phyloP scores from a whole-genome alignment of 139 green algal species.

The Picochlorum sp. region DNA sequence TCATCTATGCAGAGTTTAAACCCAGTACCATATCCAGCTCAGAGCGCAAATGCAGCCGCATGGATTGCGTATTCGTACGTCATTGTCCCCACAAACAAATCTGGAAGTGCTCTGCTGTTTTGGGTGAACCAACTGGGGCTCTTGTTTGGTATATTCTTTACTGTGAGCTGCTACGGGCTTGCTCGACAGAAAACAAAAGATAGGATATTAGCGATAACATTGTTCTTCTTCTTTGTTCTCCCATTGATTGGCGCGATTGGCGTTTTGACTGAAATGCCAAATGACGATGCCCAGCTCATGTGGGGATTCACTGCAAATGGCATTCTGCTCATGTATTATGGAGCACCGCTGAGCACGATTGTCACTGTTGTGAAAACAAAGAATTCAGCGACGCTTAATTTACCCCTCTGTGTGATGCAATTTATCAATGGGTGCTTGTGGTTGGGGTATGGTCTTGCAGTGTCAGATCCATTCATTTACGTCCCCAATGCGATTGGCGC shows the following conservation, averaged over 20 bases:
- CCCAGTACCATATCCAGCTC: slow-evolving; percentile 46
- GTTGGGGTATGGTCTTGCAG: slow-evolving; percentile 33
- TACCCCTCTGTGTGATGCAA: slow-evolving; percentile 48
- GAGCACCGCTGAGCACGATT: slow-evolving; percentile 46
- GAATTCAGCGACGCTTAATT: slow-evolving; percentile 44
- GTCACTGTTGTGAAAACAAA: slow-evolving; percentile 46
- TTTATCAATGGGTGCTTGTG: slow-evolving; percentile 46
- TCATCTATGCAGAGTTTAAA: slow-evolving; percentile 48
- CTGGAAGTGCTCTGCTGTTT: background rate
- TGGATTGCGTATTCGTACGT: slow-evolving; percentile 47
- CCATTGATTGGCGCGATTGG: slow-evolving; percentile 32
- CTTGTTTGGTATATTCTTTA: slow-evolving; percentile 27
- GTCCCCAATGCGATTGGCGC: slow-evolving; percentile 44
- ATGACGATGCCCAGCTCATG: slow-evolving; percentile 16
- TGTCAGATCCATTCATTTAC: slow-evolving; percentile 45
- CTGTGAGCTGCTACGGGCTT: slow-evolving; percentile 34
- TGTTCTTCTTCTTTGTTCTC: slow-evolving; percentile 29
- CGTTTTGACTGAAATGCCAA: slow-evolving; percentile 2
- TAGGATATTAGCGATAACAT: slow-evolving; percentile 32
- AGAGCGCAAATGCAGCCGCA: slow-evolving; percentile 41
- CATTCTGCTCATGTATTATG: slow-evolving; percentile 55
- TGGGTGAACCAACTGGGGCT: slow-evolving; percentile 6
- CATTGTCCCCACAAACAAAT: slow-evolving; percentile 4
- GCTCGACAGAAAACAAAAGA: slow-evolving; percentile 36
- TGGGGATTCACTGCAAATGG: slow-evolving; percentile 34